These are phyloP conservation scores for Chaetoscypha palmicola DNA, from an alignment of 2,329 filamentous ascomycete genomes.

Conservation along the genomic window DNA sequence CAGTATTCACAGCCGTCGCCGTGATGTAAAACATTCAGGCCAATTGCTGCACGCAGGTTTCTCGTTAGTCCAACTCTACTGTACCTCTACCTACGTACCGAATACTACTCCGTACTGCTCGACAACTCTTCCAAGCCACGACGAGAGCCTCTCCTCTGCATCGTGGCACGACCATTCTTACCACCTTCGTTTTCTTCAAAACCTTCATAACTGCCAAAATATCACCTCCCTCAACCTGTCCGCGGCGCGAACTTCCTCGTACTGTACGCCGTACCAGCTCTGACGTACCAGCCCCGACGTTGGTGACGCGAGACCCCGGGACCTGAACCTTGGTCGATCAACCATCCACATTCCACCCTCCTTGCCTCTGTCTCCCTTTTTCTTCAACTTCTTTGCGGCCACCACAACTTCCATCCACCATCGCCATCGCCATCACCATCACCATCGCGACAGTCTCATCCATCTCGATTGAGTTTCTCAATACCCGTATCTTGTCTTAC, in stretches of 20 bases:
- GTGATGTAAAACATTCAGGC: not conserved
- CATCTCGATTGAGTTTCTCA: not conserved
- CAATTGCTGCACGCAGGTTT: not conserved
- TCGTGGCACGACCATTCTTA: no score
- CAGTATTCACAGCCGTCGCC: not conserved
- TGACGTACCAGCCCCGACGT: not conserved
- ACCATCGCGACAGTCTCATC: not conserved
- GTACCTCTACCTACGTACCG: no score
- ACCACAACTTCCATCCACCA: not conserved
- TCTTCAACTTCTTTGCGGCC: not conserved
- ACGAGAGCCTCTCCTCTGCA: not conserved
- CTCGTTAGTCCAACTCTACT: no score
- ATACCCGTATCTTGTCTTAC: not conserved
- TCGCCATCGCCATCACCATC: not conserved
- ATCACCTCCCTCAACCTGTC: no score
- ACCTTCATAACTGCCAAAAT: no score
- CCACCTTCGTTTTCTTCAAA: no score
- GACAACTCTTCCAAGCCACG: not conserved
- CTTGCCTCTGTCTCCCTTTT: not conserved
- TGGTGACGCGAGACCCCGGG: not conserved
- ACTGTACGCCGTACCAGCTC: no score
- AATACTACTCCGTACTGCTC: no score
- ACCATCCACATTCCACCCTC: not conserved
- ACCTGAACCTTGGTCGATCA: not conserved
- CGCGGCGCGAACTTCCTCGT: no score